Evolutionary conservation across 768 basidiomycete species (phyloP).

Genomic region (Leccinum truebloodii): DNA sequence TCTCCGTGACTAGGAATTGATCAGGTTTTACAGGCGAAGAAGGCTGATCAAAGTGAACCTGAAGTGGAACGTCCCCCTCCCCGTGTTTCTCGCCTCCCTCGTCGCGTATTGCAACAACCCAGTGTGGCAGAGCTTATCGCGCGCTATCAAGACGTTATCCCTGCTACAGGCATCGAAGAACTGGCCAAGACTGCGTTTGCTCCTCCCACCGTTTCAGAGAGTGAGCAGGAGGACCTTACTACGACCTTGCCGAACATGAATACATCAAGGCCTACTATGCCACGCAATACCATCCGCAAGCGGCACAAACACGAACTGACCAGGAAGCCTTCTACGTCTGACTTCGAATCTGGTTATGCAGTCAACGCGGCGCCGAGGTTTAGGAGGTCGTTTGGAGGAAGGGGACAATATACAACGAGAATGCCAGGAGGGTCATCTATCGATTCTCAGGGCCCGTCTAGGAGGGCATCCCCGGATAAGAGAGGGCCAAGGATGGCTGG

Average conservation of each 20-base stretch:
- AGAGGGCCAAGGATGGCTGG: constrained; percentile 39
- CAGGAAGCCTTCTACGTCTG: constrained; percentile 68
- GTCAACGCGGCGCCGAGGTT: constrained; percentile 87
- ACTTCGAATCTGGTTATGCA: constrained; percentile 90
- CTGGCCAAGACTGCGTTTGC: constrained; percentile 69
- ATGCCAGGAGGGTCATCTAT: constrained; percentile 43
- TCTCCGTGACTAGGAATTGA: constrained; percentile 9
- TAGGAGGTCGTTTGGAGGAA: constrained; percentile 45
- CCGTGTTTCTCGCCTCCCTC: constrained; percentile 61
- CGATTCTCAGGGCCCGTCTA: constrained; percentile 63
- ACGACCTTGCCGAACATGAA: constrained; percentile 26
- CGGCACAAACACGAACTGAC: constrained; percentile 48
- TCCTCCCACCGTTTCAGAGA: constrained; percentile 65
- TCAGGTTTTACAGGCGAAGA: constrained; percentile 16
- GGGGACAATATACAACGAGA: constrained; percentile 47
- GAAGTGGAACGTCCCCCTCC: constrained; percentile 26
- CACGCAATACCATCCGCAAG: constrained; percentile 43
- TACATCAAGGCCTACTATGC: constrained; percentile 23
- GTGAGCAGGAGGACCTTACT: constrained; percentile 65
- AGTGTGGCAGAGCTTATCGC: constrained; percentile 85
- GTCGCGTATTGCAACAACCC: constrained; percentile 54
- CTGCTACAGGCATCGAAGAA: constrained; percentile 70
- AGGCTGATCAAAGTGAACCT: constrained; percentile 26
- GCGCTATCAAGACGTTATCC: constrained; percentile 77
- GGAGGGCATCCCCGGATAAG: constrained; percentile 77